Evolutionary conservation across 441 rosid genomes (phyloP).

Genomic region (Erysimum cheiri): DNA sequence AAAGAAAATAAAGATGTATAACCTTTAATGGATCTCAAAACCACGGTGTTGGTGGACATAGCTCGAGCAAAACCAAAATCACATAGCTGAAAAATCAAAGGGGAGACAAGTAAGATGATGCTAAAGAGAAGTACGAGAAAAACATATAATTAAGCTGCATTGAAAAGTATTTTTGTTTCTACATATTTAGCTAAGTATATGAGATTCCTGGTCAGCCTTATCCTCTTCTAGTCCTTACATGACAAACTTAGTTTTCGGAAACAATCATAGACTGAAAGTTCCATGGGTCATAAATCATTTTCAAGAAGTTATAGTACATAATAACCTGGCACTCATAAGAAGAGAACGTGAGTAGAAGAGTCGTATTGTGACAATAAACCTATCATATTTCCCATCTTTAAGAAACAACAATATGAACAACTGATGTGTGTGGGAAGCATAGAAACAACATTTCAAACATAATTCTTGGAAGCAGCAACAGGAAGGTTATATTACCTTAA

Average conservation of each 20-base stretch:
- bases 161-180: conserved; percentile 9
- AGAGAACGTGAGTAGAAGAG: conserved; percentile 4
- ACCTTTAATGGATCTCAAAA: conserved; percentile 98
- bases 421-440: conserved; percentile 14
- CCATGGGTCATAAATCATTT: conserved; percentile 13
- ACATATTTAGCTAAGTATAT: conserved; percentile 13
- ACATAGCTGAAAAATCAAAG: conserved; percentile 69
- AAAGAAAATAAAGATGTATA: conserved; percentile 19
- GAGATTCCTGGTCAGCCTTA: conserved; percentile 6
- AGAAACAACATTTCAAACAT: conserved; percentile 19
- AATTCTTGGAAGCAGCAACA: conserved; percentile 27
- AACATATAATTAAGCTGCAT: not conserved
- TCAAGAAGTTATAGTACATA: not conserved
- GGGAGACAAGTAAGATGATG: conserved; percentile 9
- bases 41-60: conserved; percentile 97
- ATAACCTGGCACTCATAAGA: conserved; percentile 2
- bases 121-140: not conserved
- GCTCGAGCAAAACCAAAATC: conserved; percentile 99
- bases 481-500: conserved; percentile 65
- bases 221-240: conserved; percentile 14
- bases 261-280: conserved; percentile 14
- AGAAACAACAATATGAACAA: not conserved
- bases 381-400: conserved; percentile 12
- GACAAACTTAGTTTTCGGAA: conserved; percentile 25
- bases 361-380: conserved; percentile 6